Conservation (phyloP, 257 asterid genomes). For the Thymus quinquecostatus region DNA sequence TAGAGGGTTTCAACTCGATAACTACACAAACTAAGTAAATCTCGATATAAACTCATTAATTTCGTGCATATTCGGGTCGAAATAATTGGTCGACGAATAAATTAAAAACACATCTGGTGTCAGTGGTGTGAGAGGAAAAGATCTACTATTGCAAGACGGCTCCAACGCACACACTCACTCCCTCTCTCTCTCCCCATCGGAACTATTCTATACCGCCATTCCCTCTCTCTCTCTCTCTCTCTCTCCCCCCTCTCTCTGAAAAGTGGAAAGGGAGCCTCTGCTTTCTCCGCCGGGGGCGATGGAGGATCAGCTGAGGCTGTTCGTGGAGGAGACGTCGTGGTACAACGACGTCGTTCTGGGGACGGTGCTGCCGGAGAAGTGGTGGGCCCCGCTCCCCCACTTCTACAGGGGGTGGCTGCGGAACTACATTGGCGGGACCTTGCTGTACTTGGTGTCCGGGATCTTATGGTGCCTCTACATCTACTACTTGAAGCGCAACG, state of each 20-base stretch:
- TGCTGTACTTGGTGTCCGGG: slow-evolving; percentile 69
- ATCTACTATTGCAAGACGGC: neutral
- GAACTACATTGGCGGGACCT: slow-evolving; percentile 76
- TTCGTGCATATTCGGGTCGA: too few relatives aligned
- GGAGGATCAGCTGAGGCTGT: slow-evolving; percentile 58
- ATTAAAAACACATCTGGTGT: too few relatives aligned
- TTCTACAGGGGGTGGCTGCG: slow-evolving; percentile 81
- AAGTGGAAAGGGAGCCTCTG: slow-evolving; percentile 1
- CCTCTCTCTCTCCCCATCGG: slow-evolving; percentile 2
- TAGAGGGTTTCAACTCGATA: too few relatives aligned
- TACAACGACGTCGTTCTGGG: slow-evolving; percentile 78
- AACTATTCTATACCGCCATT: neutral
- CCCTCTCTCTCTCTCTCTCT: neutral
- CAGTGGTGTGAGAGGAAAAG: neutral
- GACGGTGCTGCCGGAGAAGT: slow-evolving; percentile 57
- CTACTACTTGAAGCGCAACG: slow-evolving; percentile 73
- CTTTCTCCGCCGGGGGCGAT: slow-evolving; percentile 31
- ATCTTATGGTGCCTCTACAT: slow-evolving; percentile 79
- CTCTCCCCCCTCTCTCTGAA: neutral
- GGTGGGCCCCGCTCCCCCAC: slow-evolving; percentile 70
- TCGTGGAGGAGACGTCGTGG: slow-evolving; percentile 79
- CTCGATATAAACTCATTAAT: too few relatives aligned
- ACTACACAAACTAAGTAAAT: too few relatives aligned
- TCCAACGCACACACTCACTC: neutral
- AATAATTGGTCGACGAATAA: too few relatives aligned